Percentiles rank a stretch among this genome's conserved stretches.
Evolutionary conservation across 1,139 yeast genomes (phyloP).

Genomic region (Blastobotrys arbuscula): DNA sequence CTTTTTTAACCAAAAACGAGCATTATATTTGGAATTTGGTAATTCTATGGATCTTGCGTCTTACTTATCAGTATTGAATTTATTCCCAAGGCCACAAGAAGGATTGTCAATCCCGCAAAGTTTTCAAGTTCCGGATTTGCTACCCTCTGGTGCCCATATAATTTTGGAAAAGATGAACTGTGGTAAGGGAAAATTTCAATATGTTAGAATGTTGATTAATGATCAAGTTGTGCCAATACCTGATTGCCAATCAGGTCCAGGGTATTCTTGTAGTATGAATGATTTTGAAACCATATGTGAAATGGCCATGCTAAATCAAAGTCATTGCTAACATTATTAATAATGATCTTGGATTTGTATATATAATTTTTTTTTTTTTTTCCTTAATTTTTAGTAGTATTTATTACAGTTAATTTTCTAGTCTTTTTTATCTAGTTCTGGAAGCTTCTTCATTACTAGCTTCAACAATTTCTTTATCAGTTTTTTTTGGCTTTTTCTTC

Average conservation of each 20-base stretch:
- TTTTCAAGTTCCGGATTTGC: conserved; percentile 44
- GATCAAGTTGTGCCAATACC: conserved; percentile 53
- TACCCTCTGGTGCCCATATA: conserved; percentile 50
- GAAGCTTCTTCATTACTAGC: too few relatives aligned
- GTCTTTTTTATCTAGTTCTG: too few relatives aligned
- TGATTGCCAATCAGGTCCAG: conserved; percentile 46
- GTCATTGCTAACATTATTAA: not conserved
- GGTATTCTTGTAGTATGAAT: conserved; percentile 21
- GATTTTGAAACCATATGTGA: not conserved
- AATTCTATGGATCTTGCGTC: conserved; percentile 51
- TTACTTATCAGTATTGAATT: conserved; percentile 42
- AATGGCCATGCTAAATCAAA: not conserved
- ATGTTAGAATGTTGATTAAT: conserved; percentile 46
- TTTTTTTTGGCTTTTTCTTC: too few relatives aligned
- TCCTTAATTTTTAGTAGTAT: too few relatives aligned
- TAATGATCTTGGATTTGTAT: too few relatives aligned
- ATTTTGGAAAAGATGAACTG: conserved; percentile 45
- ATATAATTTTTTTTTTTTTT: too few relatives aligned
- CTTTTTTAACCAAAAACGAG: conserved; percentile 40
- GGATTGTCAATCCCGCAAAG: not conserved
- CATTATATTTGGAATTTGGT: conserved; percentile 39
- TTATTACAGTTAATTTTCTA: too few relatives aligned
- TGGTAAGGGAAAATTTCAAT: conserved; percentile 22
- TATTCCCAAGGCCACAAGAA: conserved; percentile 29
- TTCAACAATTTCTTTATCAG: too few relatives aligned